Base-by-base conservation (phyloP, 768 basidiomycete species). In the Leccinum variicolor region DNA sequence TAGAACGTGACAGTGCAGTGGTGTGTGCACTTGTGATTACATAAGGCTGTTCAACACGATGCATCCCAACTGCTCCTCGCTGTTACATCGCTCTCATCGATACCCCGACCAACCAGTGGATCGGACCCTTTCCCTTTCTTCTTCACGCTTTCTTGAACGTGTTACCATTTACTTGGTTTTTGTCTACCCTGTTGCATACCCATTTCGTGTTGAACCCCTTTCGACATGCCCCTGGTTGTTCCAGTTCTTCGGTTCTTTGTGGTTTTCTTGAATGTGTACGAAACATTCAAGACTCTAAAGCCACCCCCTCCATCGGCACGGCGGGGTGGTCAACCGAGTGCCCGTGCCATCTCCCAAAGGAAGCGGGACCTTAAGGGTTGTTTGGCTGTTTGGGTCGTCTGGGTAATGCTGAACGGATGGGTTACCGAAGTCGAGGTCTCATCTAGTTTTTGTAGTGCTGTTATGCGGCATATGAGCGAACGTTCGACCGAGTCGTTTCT, bases 301-400 rank as follows among this genome's bases (percentile, higher is more conserved):
- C 71, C 71, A 3, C 90, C 90, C 0, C 81, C 81, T 31, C 79
- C 81, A 1, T 81, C 79, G 6, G 64, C 74, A 19, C 74, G 77
- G 51, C 69, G 74, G 19, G 80, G 79, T 58, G 85, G 86, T 13
- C 78, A 77, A 25, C 87, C 86, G 9, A 89, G 85, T 62, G 71
- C 80, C 19, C 81, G 87, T 34, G 89, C 89, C 11, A 68, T 86
- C 61, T 80, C 85, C 25, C 86, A 87, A 70, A 79, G 92, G 65
- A 94, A 94, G 71, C 81, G 92, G 58, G 84, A 86, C 66, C 87
- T 94, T 81, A 94, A 94, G 70, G 90, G 91, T 19, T 86, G 84
- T 67, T 75, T 94, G 50, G 84, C 89, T 36, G 82, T 93, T 14
- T 94, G 92, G 92, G 78, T 90, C 45, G 84, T 94, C 61, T 94